Evolutionary conservation across 2,329 filamentous ascomycete species (phyloP).

Genomic region (Nemania abortiva): DNA sequence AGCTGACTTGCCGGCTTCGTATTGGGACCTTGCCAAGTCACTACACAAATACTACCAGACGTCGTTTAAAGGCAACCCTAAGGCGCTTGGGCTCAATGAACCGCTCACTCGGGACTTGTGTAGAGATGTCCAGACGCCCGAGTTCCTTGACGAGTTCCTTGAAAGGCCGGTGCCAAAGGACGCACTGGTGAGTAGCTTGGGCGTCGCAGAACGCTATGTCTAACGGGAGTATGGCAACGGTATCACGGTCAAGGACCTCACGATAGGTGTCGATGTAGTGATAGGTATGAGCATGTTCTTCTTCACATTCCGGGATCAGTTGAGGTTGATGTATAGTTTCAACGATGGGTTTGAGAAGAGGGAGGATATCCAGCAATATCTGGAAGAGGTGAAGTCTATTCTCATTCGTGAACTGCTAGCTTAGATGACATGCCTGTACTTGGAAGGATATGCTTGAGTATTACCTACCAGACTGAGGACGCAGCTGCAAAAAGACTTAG

Average conservation of each 20-base stretch:
- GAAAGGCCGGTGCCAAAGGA: constrained; percentile 41
- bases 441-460: no score
- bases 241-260: constrained; percentile 41
- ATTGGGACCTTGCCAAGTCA: constrained; percentile 36
- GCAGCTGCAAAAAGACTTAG: no score
- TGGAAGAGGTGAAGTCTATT: no score
- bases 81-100: constrained; percentile 40
- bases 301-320: constrained; percentile 13
- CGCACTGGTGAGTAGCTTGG: constrained; percentile 47
- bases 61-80: constrained; percentile 37
- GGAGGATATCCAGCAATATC: no score
- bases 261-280: constrained; percentile 45
- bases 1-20: constrained; percentile 36
- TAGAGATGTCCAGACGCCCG: constrained; percentile 40
- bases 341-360: no score
- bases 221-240: constrained; percentile 40
- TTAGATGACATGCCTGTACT: no score
- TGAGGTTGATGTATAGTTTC: no score
- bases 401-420: no score
- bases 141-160: constrained; percentile 40
- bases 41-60: constrained; percentile 39
- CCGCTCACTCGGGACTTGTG: constrained; percentile 40
- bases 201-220: constrained; percentile 39
- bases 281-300: constrained; percentile 47
- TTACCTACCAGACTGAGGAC: no score